phyloP scores from a whole-genome alignment of 805 yeast genomes.

The Metschnikowia lachancei region DNA sequence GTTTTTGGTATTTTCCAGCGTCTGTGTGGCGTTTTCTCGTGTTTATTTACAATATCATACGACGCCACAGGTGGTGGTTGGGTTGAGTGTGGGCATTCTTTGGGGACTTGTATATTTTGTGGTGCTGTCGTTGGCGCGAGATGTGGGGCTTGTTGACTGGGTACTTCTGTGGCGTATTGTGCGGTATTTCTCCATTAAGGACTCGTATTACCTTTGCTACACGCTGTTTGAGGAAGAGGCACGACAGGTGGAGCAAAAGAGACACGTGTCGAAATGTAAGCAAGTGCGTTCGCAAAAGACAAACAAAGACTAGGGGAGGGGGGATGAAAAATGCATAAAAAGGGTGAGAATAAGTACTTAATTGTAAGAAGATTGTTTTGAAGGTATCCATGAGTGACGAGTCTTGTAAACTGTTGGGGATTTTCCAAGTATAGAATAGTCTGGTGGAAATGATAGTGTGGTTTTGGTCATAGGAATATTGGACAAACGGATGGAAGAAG shows the following conservation, averaged over 20 bases:
- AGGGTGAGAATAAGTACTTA: no score
- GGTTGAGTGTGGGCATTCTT: conserved; percentile 58
- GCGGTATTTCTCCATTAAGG: conserved; percentile 53
- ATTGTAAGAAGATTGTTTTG: no score
- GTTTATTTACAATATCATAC: conserved; percentile 80
- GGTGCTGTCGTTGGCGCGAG: conserved; percentile 53
- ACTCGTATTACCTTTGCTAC: conserved; percentile 52
- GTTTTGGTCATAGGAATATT: background rate
- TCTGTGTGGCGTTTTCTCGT: conserved; percentile 63
- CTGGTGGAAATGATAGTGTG: background rate
- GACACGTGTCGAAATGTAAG: background rate
- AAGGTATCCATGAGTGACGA: no score
- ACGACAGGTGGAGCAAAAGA: background rate
- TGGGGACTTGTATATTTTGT: conserved; percentile 60
- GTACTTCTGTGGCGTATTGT: conserved; percentile 57
- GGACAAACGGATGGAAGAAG: no score
- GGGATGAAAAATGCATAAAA: no score
- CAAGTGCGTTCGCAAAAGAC: background rate
- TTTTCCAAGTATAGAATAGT: no score
- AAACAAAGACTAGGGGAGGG: background rate
- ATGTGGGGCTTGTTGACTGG: conserved; percentile 66
- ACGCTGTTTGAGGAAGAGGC: conserved; percentile 47
- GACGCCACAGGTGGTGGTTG: conserved; percentile 68
- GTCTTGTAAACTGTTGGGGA: no score
- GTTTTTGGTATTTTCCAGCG: conserved; percentile 26